phyloP scores from a whole-genome alignment of 129 eudicot species.

The Solidago caesia region DNA sequence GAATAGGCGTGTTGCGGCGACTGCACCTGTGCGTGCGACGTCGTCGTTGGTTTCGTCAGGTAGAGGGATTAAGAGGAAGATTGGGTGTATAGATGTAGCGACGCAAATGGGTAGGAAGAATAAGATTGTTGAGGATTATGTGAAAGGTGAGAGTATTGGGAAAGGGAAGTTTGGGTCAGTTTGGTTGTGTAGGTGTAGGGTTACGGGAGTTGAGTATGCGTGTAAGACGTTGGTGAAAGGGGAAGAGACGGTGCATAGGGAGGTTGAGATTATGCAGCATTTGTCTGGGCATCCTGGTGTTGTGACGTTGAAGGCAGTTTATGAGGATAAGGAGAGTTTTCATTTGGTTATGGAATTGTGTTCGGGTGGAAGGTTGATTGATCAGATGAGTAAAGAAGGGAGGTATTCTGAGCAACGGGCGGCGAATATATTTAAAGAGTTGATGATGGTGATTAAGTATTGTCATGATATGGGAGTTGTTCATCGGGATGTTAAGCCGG shows the following conservation, averaged over 20 bases:
- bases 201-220: slow-evolving; percentile 56
- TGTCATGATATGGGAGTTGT: slow-evolving; percentile 84
- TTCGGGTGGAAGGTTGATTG: slow-evolving; percentile 66
- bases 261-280: slow-evolving; percentile 75
- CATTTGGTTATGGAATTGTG: slow-evolving; percentile 75
- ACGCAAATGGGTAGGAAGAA: slow-evolving; percentile 61
- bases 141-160: slow-evolving; percentile 46
- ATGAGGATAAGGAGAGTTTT: slow-evolving; percentile 56
- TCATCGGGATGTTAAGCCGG: slow-evolving; percentile 67
- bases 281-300: slow-evolving; percentile 66
- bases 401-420: slow-evolving; percentile 55
- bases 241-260: slow-evolving; percentile 66
- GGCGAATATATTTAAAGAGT: slow-evolving; percentile 54
- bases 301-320: slow-evolving; percentile 61
- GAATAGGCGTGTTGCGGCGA: slow-evolving; percentile 51
- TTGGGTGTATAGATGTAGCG: slow-evolving; percentile 61
- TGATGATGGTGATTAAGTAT: slow-evolving; percentile 61
- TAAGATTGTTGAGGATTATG: slow-evolving; percentile 56
- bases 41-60: slow-evolving; percentile 41
- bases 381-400: slow-evolving; percentile 53
- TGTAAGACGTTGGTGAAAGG: slow-evolving; percentile 63
- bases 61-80: slow-evolving; percentile 63
- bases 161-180: slow-evolving; percentile 67
- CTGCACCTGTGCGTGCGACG: slow-evolving; percentile 60
- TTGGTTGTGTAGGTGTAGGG: slow-evolving; percentile 56